Evolutionary conservation across 306 rosid species (phyloP).

Genomic region (Notholithocarpus densiflorus): DNA sequence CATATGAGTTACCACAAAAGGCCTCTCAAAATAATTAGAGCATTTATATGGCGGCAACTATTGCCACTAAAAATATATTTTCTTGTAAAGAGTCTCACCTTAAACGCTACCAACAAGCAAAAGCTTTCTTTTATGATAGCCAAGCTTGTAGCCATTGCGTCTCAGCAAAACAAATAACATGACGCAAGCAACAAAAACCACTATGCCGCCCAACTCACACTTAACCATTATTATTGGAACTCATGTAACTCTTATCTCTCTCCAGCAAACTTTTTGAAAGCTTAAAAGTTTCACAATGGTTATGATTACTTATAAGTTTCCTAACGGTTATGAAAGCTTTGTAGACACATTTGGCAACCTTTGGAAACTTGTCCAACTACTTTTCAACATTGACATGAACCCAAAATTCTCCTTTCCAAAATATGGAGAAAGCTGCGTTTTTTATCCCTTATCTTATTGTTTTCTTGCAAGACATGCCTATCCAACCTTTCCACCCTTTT

Average conservation of each 20-base stretch:
- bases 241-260: constrained; percentile 4
- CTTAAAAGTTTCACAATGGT: background rate
- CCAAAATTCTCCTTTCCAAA: background rate
- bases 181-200: background rate
- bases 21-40: too few relatives aligned
- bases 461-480: constrained; percentile 67
- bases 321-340: constrained; percentile 2
- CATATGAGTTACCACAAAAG: too few relatives aligned
- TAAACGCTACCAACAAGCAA: background rate
- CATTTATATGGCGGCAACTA: too few relatives aligned
- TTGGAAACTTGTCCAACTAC: background rate
- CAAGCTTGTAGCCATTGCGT: constrained; percentile 22
- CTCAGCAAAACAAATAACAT: constrained; percentile 13
- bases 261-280: background rate
- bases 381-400: background rate
- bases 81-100: too few relatives aligned
- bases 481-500: constrained; percentile 27
- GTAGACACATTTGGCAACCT: background rate
- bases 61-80: too few relatives aligned
- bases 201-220: background rate
- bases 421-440: background rate
- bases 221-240: background rate
- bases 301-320: background rate
- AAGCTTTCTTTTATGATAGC: background rate
- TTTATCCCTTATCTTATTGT: constrained; percentile 22